Conservation (phyloP, 306 rosid species). For the Cucumis melo region DNA sequence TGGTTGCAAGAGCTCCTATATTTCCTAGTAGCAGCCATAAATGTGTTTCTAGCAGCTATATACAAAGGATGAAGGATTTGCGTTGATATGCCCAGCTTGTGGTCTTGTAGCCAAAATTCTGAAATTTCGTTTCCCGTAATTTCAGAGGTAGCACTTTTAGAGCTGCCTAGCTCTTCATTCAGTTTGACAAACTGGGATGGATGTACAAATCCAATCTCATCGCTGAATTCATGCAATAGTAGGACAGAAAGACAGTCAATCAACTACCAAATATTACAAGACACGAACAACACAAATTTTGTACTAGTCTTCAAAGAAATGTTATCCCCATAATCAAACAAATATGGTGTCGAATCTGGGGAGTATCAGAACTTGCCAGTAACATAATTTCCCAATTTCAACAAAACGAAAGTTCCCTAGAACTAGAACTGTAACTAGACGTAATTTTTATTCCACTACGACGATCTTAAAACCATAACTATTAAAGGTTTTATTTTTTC, state of each 20-base stretch:
- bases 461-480: neutral
- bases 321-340: neutral
- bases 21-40: slow-evolving; percentile 35
- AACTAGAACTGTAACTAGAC: neutral
- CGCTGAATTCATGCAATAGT: slow-evolving; percentile 29
- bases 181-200: slow-evolving; percentile 57
- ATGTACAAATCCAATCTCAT: slow-evolving; percentile 79
- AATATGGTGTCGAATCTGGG: neutral
- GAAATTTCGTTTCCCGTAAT: slow-evolving; percentile 11
- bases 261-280: slow-evolving; percentile 7
- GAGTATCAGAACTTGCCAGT: neutral
- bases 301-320: neutral
- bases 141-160: slow-evolving; percentile 9
- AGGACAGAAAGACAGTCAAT: neutral
- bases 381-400: neutral
- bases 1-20: slow-evolving; percentile 24
- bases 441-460: neutral
- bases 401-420: neutral
- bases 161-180: slow-evolving; percentile 24
- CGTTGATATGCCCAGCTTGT: slow-evolving; percentile 77
- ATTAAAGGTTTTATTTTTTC: neutral
- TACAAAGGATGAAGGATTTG: slow-evolving; percentile 42
- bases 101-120: slow-evolving; percentile 58
- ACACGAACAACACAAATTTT: neutral
- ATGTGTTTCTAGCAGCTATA: slow-evolving; percentile 35